phyloP scores from a whole-genome alignment of 768 basidiomycete genomes.

The Amanita brunnescens region DNA sequence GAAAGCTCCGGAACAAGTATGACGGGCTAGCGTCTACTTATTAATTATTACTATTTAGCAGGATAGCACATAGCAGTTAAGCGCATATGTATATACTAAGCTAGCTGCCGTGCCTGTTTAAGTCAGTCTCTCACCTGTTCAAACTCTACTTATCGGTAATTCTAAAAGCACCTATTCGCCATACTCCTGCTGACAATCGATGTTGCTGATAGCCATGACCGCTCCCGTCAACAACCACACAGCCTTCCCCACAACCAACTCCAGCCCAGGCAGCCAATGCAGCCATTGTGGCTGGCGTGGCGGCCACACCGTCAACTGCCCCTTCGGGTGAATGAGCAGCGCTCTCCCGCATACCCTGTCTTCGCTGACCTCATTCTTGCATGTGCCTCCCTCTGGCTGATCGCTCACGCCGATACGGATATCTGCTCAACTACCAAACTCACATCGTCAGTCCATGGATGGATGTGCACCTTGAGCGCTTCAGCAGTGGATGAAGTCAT shows the following conservation, averaged over 20 bases:
- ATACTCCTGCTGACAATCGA: conserved; percentile 5
- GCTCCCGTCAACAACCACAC: conserved; percentile 1
- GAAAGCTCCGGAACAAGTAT: no score
- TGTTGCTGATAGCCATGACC: conserved; percentile 3
- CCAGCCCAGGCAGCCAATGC: conserved; percentile 66
- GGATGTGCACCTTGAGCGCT: conserved; percentile 3
- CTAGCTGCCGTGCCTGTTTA: no score
- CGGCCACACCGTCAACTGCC: conserved; percentile 48
- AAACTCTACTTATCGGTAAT: no score
- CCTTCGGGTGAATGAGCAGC: conserved; percentile 40
- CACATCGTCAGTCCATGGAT: conserved; percentile 3
- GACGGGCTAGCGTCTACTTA: no score
- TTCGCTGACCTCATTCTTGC: conserved; percentile 7
- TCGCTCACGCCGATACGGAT: not conserved
- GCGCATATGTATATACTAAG: no score
- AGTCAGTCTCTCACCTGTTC: no score
- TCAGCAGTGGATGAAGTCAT: conserved; percentile 19
- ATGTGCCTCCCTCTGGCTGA: not conserved
- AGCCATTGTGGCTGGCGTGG: conserved; percentile 73
- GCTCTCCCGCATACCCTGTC: conserved; percentile 3
- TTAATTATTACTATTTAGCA: no score
- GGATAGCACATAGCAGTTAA: no score
- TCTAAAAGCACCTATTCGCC: conserved; percentile 4
- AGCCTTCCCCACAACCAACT: conserved; percentile 29
- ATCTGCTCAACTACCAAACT: not conserved